Percentiles rank a stretch among this genome's conserved stretches.
These are phyloP conservation scores for Eragrostis nindensis DNA, from an alignment of 176 grass and related monocot species.

Conservation along the genomic window DNA sequence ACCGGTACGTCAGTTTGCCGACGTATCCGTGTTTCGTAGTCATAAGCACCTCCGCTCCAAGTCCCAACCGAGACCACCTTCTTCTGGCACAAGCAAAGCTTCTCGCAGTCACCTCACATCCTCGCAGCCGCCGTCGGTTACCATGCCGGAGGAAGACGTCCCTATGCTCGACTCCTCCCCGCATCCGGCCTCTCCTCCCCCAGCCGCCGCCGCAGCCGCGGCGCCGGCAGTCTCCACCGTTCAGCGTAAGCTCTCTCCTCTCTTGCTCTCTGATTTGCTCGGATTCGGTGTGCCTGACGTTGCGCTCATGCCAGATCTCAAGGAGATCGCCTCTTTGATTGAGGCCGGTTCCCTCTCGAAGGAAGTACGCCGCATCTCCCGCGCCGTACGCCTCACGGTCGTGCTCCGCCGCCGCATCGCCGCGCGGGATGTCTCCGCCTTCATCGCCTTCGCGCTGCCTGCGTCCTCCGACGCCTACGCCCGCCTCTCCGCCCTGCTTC, in stretches of 20 bases:
- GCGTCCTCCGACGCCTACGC: constrained; percentile 58
- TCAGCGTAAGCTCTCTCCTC: constrained; percentile 27
- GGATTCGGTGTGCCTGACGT: background rate
- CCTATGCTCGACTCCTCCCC: constrained; percentile 40
- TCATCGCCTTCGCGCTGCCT: constrained; percentile 59
- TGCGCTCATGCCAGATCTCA: constrained; percentile 57
- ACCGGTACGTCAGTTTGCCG: too few species aligned
- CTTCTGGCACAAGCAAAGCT: background rate
- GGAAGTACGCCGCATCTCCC: constrained; percentile 84
- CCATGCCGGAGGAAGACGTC: constrained; percentile 44
- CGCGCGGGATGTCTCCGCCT: constrained; percentile 50
- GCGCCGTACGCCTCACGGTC: constrained; percentile 76
- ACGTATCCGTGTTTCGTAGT: too few species aligned
- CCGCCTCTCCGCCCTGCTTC: constrained; percentile 62
- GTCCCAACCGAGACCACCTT: background rate
- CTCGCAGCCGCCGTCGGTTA: background rate
- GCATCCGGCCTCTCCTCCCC: background rate
- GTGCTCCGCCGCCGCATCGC: constrained; percentile 67
- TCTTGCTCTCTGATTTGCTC: background rate
- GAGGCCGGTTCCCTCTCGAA: constrained; percentile 71
- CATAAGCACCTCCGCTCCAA: too few species aligned
- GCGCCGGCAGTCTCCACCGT: constrained; percentile 28
- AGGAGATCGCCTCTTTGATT: constrained; percentile 73
- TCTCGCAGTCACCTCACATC: background rate
- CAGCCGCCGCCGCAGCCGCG: background rate